Evolutionary conservation across 352 stramenopile species (phyloP).

Genomic region (Globisporangium parvum): DNA sequence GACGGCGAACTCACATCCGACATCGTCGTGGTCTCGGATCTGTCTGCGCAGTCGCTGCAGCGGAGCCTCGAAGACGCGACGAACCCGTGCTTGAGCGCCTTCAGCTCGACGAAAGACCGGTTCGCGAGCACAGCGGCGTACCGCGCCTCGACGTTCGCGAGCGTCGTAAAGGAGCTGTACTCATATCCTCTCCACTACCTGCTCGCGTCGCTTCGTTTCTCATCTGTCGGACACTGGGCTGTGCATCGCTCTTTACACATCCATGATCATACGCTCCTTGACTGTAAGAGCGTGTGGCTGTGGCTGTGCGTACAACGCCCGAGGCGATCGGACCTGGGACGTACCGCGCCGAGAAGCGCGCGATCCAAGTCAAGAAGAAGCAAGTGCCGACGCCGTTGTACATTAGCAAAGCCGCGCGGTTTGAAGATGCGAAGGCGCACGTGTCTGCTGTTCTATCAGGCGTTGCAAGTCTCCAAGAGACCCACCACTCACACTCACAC

Average conservation of each 20-base stretch:
- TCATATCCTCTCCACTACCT: slow-evolving; percentile 12
- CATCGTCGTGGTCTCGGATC: too few relatives aligned
- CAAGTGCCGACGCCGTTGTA: slow-evolving; percentile 52
- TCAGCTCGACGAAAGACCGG: slow-evolving; percentile 59
- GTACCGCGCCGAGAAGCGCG: slow-evolving; percentile 49
- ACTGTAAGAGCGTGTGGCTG: neutral
- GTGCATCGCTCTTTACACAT: too few relatives aligned
- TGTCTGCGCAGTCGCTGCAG: slow-evolving; percentile 28
- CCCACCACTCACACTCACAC: too few relatives aligned
- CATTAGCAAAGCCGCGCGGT: slow-evolving; percentile 45
- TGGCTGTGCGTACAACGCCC: slow-evolving; percentile 21
- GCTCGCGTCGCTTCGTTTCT: neutral
- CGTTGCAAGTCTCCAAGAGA: slow-evolving; percentile 1
- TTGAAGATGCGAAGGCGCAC: slow-evolving; percentile 51
- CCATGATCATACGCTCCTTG: slow-evolving; percentile 3
- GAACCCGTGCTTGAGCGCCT: slow-evolving; percentile 45
- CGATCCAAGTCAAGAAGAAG: slow-evolving; percentile 55
- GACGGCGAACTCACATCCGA: too few relatives aligned
- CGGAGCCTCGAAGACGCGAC: slow-evolving; percentile 33
- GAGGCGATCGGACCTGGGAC: slow-evolving; percentile 51
- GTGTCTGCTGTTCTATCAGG: slow-evolving; percentile 34
- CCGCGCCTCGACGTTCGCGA: slow-evolving; percentile 58
- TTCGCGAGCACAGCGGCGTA: slow-evolving; percentile 65
- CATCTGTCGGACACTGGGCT: too few relatives aligned
- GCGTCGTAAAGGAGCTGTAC: slow-evolving; percentile 68